A percentile compares a stretch with the other conserved stretches of the same genome.
Evolutionary conservation across 2,329 filamentous ascomycete genomes (phyloP).

Genomic region (Blastomyces parvus): DNA sequence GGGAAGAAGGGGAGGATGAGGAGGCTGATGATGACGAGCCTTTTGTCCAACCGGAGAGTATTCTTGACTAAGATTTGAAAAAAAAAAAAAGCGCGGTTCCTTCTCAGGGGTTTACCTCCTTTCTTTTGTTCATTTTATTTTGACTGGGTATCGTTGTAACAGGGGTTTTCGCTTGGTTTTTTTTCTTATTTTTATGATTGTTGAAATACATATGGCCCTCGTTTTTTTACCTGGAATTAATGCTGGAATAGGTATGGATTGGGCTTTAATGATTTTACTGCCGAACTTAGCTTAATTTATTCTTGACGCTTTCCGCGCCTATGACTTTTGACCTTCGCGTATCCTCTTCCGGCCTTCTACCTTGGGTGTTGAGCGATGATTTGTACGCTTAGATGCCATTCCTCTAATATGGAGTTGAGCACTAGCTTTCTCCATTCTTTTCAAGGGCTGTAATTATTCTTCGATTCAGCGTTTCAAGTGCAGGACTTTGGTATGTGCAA

Average conservation of each 20-base stretch:
- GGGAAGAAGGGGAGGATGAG: slow-evolving; percentile 29
- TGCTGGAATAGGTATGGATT: neutral
- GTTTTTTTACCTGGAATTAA: neutral
- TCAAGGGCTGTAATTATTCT: neutral
- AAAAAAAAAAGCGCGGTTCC: neutral
- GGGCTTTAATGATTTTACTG: neutral
- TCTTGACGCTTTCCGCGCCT: neutral
- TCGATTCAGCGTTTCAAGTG: neutral
- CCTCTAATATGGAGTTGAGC: neutral
- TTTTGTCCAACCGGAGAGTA: slow-evolving; percentile 3
- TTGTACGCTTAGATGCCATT: neutral
- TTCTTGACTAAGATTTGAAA: neutral
- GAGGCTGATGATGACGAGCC: slow-evolving; percentile 20
- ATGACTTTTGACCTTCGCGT: neutral
- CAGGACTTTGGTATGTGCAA: neutral
- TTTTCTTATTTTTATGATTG: neutral
- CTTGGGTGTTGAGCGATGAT: neutral
- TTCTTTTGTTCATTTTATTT: neutral
- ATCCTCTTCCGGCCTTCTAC: neutral
- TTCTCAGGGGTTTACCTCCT: neutral
- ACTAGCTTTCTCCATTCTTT: neutral
- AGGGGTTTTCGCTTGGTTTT: neutral
- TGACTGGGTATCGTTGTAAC: neutral
- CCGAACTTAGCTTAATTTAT: neutral
- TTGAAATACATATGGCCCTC: neutral